phyloP scores from a whole-genome alignment of 2,329 filamentous ascomycete species.

The Trichophyton schoenleinii region DNA sequence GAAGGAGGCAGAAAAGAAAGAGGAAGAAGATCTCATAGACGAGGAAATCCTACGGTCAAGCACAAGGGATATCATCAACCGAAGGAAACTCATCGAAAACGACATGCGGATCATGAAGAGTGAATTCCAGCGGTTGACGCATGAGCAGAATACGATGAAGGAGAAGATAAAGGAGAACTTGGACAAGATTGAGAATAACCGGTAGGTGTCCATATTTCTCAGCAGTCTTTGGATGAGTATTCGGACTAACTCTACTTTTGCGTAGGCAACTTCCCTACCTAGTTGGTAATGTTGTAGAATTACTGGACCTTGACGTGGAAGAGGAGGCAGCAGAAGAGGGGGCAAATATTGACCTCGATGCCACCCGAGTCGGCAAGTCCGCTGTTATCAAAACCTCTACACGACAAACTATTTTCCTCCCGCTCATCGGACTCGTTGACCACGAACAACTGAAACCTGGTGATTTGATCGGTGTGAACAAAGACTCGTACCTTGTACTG shows the following conservation, averaged over 20 bases:
- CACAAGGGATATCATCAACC: conserved; percentile 87
- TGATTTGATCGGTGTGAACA: conserved; percentile 96
- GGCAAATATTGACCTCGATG: conserved; percentile 95
- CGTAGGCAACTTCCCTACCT: conserved; percentile 89
- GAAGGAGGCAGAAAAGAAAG: conserved; percentile 62
- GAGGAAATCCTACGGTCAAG: conserved; percentile 85
- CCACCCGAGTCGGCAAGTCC: conserved; percentile 91
- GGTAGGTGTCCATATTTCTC: conserved; percentile 42
- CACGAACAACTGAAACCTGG: conserved; percentile 89
- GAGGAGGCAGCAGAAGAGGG: conserved; percentile 94
- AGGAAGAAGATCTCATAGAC: conserved; percentile 69
- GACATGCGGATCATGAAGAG: conserved; percentile 98
- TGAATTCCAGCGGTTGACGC: conserved; percentile 83
- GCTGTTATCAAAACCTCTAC: conserved; percentile 99
- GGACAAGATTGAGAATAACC: conserved; percentile 98
- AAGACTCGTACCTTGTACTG: conserved; percentile 94
- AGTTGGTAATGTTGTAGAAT: conserved; percentile 94
- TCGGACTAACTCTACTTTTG: background rate
- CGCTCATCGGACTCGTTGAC: conserved; percentile 91
- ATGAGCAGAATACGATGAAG: conserved; percentile 90
- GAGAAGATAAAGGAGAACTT: conserved; percentile 99
- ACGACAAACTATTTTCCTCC: conserved; percentile 94
- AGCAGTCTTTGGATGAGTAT: conserved; percentile 5
- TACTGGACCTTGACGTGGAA: conserved; percentile 90
- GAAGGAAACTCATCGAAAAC: conserved; percentile 87